phyloP scores from a whole-genome alignment of 2,329 filamentous ascomycete species.

The Chaetothyriales sp. region DNA sequence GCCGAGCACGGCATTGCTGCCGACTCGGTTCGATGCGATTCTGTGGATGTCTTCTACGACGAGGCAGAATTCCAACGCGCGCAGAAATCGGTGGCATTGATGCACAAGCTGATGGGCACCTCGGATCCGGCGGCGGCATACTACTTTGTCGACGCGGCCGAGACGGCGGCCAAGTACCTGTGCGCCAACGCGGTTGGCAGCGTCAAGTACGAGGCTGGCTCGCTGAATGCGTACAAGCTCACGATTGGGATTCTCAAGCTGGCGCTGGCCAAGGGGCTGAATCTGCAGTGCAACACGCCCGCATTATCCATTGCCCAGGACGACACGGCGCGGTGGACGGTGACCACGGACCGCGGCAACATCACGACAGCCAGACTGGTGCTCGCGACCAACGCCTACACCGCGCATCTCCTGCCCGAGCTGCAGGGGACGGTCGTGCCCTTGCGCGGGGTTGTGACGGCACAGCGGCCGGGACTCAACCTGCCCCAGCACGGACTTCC shows the following conservation, averaged over 20 bases:
- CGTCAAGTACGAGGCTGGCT: slow-evolving; percentile 35
- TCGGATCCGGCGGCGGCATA: slow-evolving; percentile 29
- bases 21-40: slow-evolving; percentile 39
- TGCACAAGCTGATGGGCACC: slow-evolving; percentile 32
- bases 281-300: slow-evolving; percentile 23
- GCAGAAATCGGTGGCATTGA: slow-evolving; percentile 29
- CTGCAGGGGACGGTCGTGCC: slow-evolving; percentile 39
- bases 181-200: slow-evolving; percentile 33
- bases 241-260: slow-evolving; percentile 34
- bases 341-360: slow-evolving; percentile 32
- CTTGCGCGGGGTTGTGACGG: slow-evolving; percentile 38
- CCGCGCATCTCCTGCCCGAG: slow-evolving; percentile 30
- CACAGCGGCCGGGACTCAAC: slow-evolving; percentile 24
- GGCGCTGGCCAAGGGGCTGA: slow-evolving; percentile 24
- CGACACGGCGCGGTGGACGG: slow-evolving; percentile 11
- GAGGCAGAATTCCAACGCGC: slow-evolving; percentile 28
- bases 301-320: slow-evolving; percentile 14
- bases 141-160: slow-evolving; percentile 29
- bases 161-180: slow-evolving; percentile 31
- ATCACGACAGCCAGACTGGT: slow-evolving; percentile 34
- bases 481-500: slow-evolving; percentile 15
- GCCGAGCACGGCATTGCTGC: slow-evolving; percentile 34
- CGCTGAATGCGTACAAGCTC: slow-evolving; percentile 29
- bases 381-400: slow-evolving; percentile 43
- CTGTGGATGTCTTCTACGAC: slow-evolving; percentile 47